A percentile compares a stretch with the other conserved stretches of the same genome.
phyloP scores from a whole-genome alignment of 306 rosid species.

The Morella rubra region DNA sequence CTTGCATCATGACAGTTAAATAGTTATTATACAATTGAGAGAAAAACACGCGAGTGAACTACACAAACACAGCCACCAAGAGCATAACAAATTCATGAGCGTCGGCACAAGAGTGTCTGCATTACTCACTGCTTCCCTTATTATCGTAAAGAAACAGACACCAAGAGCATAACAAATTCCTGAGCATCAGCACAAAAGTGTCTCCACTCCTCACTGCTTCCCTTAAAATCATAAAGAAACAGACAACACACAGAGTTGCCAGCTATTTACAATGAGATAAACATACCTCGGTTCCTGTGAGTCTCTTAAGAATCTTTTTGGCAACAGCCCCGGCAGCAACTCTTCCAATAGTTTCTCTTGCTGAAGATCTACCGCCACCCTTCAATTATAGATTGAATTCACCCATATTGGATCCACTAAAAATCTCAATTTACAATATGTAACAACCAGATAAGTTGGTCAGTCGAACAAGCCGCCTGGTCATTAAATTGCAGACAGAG shows the following conservation, averaged over 20 bases:
- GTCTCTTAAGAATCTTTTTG: constrained; percentile 72
- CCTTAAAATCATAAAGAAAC: not conserved
- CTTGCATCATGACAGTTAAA: not conserved
- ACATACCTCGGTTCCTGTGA: constrained; percentile 86
- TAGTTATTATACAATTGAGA: not conserved
- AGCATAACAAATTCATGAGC: not conserved
- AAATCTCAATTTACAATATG: not conserved
- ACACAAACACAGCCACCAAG: constrained; percentile 5
- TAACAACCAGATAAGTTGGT: too few species aligned
- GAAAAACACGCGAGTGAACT: not conserved
- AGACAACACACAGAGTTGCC: constrained; percentile 11
- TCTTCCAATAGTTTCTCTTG: constrained; percentile 98
- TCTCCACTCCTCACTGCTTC: not conserved
- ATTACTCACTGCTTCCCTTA: not conserved
- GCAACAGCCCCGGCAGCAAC: constrained; percentile 99
- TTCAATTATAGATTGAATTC: constrained; percentile 37
- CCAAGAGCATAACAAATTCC: not conserved
- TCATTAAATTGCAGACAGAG: too few species aligned
- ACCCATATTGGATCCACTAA: constrained; percentile 11
- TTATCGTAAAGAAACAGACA: constrained; percentile 4
- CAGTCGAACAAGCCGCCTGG: too few species aligned
- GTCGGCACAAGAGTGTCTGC: not conserved
- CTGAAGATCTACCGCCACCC: constrained; percentile 99
- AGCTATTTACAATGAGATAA: constrained; percentile 23
- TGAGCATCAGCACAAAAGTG: not conserved